Base-by-base conservation (phyloP, 345 rosid genomes). In the Zanthoxylum bungeanum region DNA sequence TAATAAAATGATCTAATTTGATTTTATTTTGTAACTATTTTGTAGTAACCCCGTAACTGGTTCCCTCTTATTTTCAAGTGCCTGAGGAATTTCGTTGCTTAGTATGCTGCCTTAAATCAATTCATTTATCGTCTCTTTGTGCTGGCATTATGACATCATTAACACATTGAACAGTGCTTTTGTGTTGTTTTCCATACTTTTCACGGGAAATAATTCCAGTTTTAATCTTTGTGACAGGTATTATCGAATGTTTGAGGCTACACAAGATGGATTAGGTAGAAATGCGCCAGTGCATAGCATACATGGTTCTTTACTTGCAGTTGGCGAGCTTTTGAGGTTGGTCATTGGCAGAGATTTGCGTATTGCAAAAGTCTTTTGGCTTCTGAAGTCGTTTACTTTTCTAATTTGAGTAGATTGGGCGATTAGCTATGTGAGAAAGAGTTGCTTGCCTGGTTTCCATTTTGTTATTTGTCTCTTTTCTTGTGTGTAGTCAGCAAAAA, bases 271-370 rank as follows among this genome's bases (percentile, higher is more conserved):
- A 40, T 84, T 95, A 83, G 94, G 92, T 24, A 88, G 75, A 81
- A 87, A 93, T 86, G 96, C 99, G 77, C 91, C 99, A 62, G 83
- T 93, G 68, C 96, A 95, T 79, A 93, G 99, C 77, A 93, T 95
- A 72, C 99, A 95, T 82, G 99, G 99, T 75, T 95, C 99, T 50
- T 82, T 95, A 71, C 99, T 95, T 76, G 99, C 99, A 17, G 98
- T 95, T 67, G 99, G 99, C 68, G 99, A 95, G 85, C 91, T 93
- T 61, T 79, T 95, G 79, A 95, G 99, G 99, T 91, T 60, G 21
- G 78, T 75, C n/a, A n/a, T n/a, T n/a, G n/a, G n/a, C n/a, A 42
- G 44, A 73, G 61, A 71, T 72, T 9, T 64, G 66, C 39, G 31
- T 74, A 30, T 27, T n/a, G 52, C 40, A 37, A 66, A 12, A 33